Conservation (phyloP, 208 protist genomes). For the Acanthamoeba culbertsoni region DNA sequence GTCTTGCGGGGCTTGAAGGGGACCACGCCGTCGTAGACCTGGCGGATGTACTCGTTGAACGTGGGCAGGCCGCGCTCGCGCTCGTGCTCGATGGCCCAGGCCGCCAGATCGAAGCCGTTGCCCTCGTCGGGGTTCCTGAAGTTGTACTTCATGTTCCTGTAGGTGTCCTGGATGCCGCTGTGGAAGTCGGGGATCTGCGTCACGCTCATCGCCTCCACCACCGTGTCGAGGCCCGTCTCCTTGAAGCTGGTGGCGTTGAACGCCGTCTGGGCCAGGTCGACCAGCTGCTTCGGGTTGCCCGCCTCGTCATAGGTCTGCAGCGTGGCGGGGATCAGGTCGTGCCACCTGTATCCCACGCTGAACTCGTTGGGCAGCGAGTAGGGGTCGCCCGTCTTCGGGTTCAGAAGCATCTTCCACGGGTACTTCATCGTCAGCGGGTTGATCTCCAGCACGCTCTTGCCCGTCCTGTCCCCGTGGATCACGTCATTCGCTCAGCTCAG, state of each 20-base stretch:
- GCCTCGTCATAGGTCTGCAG: background rate
- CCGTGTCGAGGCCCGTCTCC: background rate
- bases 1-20: background rate
- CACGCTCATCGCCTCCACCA: background rate
- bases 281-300: background rate
- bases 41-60: background rate
- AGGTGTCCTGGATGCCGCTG: background rate
- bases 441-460: background rate
- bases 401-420: background rate
- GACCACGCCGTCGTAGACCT: background rate
- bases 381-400: background rate
- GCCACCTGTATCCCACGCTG: background rate
- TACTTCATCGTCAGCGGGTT: background rate
- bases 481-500: no score
- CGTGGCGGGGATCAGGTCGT: background rate
- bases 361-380: constrained; percentile 18
- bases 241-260: background rate
- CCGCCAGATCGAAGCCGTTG: constrained; percentile 2
- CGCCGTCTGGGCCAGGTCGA: background rate
- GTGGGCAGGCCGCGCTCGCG: background rate
- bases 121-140: background rate
- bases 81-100: background rate
- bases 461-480: no score
- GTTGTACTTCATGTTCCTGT: background rate
- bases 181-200: background rate